A percentile compares a stretch with the other conserved stretches of the same genome.
Evolutionary conservation across 495 filamentous ascomycete species (phyloP).

Genomic region (Aspergillus cavernicola): DNA sequence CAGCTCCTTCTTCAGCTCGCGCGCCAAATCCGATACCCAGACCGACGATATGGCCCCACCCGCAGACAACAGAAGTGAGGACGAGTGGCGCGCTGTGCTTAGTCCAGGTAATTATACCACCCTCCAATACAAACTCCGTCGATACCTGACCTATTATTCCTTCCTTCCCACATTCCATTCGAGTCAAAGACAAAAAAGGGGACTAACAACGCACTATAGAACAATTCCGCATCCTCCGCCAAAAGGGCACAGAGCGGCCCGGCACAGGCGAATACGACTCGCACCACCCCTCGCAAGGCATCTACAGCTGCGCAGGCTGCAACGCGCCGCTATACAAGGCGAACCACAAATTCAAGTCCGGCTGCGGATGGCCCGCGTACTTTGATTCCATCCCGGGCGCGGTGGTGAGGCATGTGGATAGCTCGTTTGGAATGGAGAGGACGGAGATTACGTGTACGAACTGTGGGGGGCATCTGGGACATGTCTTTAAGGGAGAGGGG

Average conservation of each 20-base stretch:
- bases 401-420: slow-evolving; percentile 74
- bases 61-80: slow-evolving; percentile 72
- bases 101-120: slow-evolving; percentile 53
- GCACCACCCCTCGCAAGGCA: slow-evolving; percentile 67
- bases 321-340: slow-evolving; percentile 84
- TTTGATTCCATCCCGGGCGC: slow-evolving; percentile 91
- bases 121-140: neutral
- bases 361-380: slow-evolving; percentile 97
- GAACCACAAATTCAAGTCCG: slow-evolving; percentile 88
- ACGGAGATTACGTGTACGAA: slow-evolving; percentile 92
- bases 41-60: slow-evolving; percentile 67
- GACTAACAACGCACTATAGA: slow-evolving; percentile 46
- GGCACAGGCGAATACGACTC: slow-evolving; percentile 81
- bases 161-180: too few relatives aligned
- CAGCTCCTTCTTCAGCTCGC: slow-evolving; percentile 70
- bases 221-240: slow-evolving; percentile 87
- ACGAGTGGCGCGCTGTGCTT: slow-evolving; percentile 86
- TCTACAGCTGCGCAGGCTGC: slow-evolving; percentile 85
- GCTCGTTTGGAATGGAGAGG: slow-evolving; percentile 72
- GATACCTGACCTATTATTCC: too few relatives aligned
- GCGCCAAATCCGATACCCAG: slow-evolving; percentile 30
- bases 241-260: slow-evolving; percentile 85
- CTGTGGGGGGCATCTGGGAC: slow-evolving; percentile 92
- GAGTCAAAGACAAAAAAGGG: too few relatives aligned
- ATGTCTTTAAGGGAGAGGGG: slow-evolving; percentile 97